Evolutionary conservation across 306 rosid species (phyloP).

Genomic region (Parietaria judaica): DNA sequence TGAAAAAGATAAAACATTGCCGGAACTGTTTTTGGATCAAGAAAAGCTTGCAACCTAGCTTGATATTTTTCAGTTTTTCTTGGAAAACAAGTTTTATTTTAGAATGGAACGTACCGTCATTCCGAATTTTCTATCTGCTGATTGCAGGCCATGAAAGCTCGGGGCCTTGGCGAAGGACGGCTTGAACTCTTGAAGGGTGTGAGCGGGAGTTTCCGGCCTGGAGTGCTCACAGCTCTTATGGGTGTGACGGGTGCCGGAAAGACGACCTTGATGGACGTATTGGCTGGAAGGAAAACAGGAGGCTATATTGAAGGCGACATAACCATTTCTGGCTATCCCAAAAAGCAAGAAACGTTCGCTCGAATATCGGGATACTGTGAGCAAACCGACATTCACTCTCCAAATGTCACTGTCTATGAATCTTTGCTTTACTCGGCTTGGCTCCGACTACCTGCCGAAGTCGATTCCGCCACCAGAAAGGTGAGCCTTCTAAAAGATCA

Average conservation of each 20-base stretch:
- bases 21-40: no score
- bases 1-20: not conserved
- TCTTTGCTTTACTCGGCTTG: slow-evolving; percentile 71
- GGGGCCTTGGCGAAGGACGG: slow-evolving; percentile 22
- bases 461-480: slow-evolving; percentile 55
- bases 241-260: slow-evolving; percentile 92
- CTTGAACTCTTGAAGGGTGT: slow-evolving; percentile 69
- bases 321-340: slow-evolving; percentile 57
- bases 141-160: slow-evolving; percentile 41
- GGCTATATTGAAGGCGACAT: slow-evolving; percentile 61
- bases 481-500: slow-evolving; percentile 26
- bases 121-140: not conserved
- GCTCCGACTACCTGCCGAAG: slow-evolving; percentile 65
- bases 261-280: slow-evolving; percentile 85
- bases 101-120: not conserved
- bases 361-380: slow-evolving; percentile 87
- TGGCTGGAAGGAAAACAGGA: slow-evolving; percentile 84
- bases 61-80: no score
- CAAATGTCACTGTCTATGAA: slow-evolving; percentile 76
- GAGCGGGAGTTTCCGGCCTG: slow-evolving; percentile 81
- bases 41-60: no score
- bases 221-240: slow-evolving; percentile 77
- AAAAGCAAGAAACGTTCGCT: slow-evolving; percentile 78
- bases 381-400: slow-evolving; percentile 87
- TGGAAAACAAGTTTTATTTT: no score